phyloP scores from a whole-genome alignment of 2,329 filamentous ascomycete species.

The Claviceps citrina region DNA sequence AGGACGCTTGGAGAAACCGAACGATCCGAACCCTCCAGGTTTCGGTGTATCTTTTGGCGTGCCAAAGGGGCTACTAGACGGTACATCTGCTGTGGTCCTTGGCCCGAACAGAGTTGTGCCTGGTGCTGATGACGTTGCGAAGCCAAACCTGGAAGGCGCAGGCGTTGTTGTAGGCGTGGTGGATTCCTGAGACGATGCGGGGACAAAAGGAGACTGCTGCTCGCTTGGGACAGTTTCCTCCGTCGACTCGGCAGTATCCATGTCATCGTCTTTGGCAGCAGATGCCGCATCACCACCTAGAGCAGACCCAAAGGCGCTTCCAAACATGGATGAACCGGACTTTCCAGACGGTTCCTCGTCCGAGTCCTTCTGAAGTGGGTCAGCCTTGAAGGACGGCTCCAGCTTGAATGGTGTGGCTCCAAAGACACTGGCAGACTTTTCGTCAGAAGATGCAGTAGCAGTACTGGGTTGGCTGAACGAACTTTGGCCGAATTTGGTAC shows the following conservation, averaged over 20 bases:
- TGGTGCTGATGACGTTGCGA: slow-evolving; percentile 20
- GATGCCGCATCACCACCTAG: slow-evolving; percentile 29
- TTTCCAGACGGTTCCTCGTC: slow-evolving; percentile 30
- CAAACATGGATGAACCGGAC: slow-evolving; percentile 39
- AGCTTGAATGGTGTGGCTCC: slow-evolving; percentile 49
- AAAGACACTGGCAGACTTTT: slow-evolving; percentile 22
- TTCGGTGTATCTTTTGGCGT: slow-evolving; percentile 15
- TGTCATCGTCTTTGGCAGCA: slow-evolving; percentile 35
- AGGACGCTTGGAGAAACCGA: slow-evolving; percentile 10
- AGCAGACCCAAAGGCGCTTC: slow-evolving; percentile 43
- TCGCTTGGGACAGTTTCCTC: slow-evolving; percentile 23
- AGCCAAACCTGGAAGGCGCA: slow-evolving; percentile 31
- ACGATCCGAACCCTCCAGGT: slow-evolving; percentile 11
- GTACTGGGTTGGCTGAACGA: slow-evolving; percentile 17
- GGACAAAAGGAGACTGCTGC: slow-evolving; percentile 18
- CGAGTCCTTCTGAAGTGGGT: slow-evolving; percentile 45
- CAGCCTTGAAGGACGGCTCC: slow-evolving; percentile 50
- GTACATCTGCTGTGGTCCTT: slow-evolving; percentile 14
- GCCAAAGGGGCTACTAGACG: slow-evolving; percentile 16
- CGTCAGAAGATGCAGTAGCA: slow-evolving; percentile 7
- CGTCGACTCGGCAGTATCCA: slow-evolving; percentile 26
- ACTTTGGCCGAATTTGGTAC: slow-evolving; percentile 21
- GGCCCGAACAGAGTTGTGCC: slow-evolving; percentile 21
- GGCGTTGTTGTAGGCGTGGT: slow-evolving; percentile 38
- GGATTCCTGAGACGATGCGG: slow-evolving; percentile 17